Evolutionary conservation across 352 stramenopile species (phyloP), one percentile per base, ranked within the genome.

Genomic region (Globisporangium yorkense): DNA sequence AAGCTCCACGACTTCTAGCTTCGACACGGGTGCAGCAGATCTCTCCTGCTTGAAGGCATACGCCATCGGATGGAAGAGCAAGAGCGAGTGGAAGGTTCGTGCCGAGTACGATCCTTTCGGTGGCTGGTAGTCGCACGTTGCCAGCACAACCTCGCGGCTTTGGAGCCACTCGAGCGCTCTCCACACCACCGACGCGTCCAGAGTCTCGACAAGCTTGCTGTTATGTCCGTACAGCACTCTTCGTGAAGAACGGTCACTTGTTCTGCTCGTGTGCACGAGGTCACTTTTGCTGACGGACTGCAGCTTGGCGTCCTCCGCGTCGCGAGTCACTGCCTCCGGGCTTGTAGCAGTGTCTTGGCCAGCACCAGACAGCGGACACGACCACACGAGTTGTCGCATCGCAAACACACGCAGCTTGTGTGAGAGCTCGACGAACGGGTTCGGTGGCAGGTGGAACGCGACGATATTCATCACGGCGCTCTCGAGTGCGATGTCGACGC

Each of bases 381-480:
- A 61, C 69, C 66, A 74, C 45, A 76, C 49, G 33, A 71, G 54
- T 3, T 79, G 67, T 5, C 68, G 63, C 40, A 71, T 12, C 4
- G 72, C 74, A 50, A 81, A 84, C 13, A 62, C 64, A 20, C 76
- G 70, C 3, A 84, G 13, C 13, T 74, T 52, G 1, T 18, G 53
- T 1, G 74, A 75, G 27, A 87, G 56, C 7, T 67, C 53, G 33
- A 83, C 56, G 45, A 81, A 84, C 10, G 76, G 74, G 27, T 87
- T 84, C 31, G 76, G 72, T 2, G 74, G 70, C 29, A 84, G 65
- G 7, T 59, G 49, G 39, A 66, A 57, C 12, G 66, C 66, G 4
- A 87, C 66, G 21, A 71, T 74, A 31, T 72, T 77, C 61, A 79
- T 78, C 27, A 83, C 67, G 0, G 76, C 69, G 31, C 72, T 79